phyloP scores from a whole-genome alignment of 2,329 filamentous ascomycete species.

The Emydomyces testavorans region DNA sequence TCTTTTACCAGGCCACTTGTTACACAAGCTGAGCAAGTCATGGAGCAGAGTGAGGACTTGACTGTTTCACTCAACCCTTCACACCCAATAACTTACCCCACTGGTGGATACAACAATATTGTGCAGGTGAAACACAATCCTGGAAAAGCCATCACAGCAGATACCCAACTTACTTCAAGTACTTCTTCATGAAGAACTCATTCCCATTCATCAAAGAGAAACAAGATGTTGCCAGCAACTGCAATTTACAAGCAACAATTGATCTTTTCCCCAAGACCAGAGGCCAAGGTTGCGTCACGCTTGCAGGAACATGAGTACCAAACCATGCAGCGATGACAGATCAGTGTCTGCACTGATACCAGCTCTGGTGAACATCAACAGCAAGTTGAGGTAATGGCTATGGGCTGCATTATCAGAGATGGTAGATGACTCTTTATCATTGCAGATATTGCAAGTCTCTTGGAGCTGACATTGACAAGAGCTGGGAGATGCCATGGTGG shows the following conservation, averaged over 20 bases:
- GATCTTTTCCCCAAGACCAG: conserved; percentile 31
- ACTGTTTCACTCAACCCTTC: no score
- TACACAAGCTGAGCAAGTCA: no score
- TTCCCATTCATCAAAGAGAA: conserved; percentile 28
- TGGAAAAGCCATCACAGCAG: no score
- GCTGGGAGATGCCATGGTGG: conserved; percentile 38
- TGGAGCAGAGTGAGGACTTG: no score
- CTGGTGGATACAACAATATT: no score
- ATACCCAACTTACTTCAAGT: no score
- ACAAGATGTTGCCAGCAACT: conserved; percentile 29
- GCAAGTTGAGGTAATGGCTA: conserved; percentile 29
- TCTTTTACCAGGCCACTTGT: no score
- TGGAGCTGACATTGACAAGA: conserved; percentile 40
- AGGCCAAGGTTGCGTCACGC: conserved; percentile 29
- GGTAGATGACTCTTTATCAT: conserved; percentile 43
- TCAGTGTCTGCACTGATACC: background rate
- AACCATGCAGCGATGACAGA: conserved; percentile 4
- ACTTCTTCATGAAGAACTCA: no score
- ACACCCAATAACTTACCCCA: no score
- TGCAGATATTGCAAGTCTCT: conserved; percentile 42
- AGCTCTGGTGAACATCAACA: background rate
- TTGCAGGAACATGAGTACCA: conserved; percentile 31
- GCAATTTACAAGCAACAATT: conserved; percentile 28
- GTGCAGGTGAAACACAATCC: no score
- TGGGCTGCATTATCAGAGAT: conserved; percentile 44